Evolutionary conservation across 1,284 basidiomycete genomes (phyloP).

Genomic region (Sphaerobolus stellatus): DNA sequence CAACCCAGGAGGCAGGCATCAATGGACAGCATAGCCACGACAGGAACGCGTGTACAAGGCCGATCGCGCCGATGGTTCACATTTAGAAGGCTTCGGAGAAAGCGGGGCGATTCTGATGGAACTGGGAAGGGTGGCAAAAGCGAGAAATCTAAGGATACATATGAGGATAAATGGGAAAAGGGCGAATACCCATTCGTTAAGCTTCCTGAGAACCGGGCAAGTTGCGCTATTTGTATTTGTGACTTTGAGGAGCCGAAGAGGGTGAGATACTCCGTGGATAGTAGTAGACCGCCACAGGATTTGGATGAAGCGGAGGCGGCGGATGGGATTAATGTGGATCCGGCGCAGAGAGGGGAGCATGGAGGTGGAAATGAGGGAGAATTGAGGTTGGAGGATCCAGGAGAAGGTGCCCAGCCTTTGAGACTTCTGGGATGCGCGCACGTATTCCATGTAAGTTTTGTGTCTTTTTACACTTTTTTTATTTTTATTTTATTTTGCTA

Average conservation of each 20-base stretch:
- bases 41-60: constrained; percentile 21
- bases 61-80: constrained; percentile 15
- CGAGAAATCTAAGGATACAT: constrained; percentile 17
- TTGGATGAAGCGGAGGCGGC: constrained; percentile 20
- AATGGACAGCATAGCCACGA: constrained; percentile 50
- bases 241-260: constrained; percentile 75
- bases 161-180: constrained; percentile 50
- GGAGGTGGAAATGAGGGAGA: constrained; percentile 10
- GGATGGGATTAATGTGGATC: constrained; percentile 4
- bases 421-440: constrained; percentile 72
- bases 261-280: constrained; percentile 16
- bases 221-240: constrained; percentile 78
- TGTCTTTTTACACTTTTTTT: not conserved
- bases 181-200: constrained; percentile 62
- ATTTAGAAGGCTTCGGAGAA: constrained; percentile 11
- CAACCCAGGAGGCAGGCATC: constrained; percentile 36
- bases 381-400: constrained; percentile 62
- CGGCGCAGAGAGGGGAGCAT: constrained; percentile 12
- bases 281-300: constrained; percentile 11
- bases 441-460: constrained; percentile 72
- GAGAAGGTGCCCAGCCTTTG: constrained; percentile 71
- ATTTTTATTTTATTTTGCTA: constrained; percentile 5
- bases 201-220: constrained; percentile 74
- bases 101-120: constrained; percentile 13
- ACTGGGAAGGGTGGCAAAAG: constrained; percentile 29